Base-by-base conservation (phyloP, 2,329 filamentous ascomycete species). In the Trichophyton equinum region DNA sequence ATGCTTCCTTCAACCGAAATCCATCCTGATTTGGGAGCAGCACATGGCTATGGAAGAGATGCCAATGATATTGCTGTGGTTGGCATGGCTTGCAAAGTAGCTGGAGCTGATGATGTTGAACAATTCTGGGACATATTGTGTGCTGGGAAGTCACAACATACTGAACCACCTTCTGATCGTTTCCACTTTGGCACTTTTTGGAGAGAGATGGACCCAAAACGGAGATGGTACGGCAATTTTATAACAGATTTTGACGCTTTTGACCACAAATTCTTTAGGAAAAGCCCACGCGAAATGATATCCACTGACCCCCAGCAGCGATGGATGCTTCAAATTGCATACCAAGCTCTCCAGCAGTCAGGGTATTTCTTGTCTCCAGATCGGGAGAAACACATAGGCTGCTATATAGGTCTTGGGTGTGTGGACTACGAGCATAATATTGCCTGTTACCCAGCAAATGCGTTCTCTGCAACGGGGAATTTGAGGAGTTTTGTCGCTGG, bases 261-360 rank as follows among this genome's bases (percentile, higher is more conserved):
- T 44, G 72, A 74, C 61, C 65, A 68, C 1, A 60, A 64, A 0
- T 74, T 74, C 57, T 65, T 57, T 46, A 57, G 30, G 27, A 63
- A 58, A 51, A 65, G 44, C 27, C 58, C 46, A 33, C 62, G 60
- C 8, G 66, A 68, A 55, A 65, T 63, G 13, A 47, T 53, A 18
- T 61, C 22, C 15, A 65, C 68, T 57, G 67, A 68, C 61, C 66
- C 67, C 27, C 64, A 68, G 58, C 65, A 68, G 46, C 57, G 67
- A 36, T 60, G 61, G 25, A 53, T 65, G 8, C 60, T 68, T 22
- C 64, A 69, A 58, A 60, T 62, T 3, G 62, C 55, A 25, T 65
- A 64, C 40, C 53, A 62, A 22, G 59, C 63, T 38, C 36, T 66
- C 11, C 63, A 67, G 27, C 59, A 64, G 42, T 63, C 62, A 46